Percentiles rank a stretch among this genome's conserved stretches.
Evolutionary conservation across 257 asterid genomes (phyloP).

Genomic region (Nicotiana obtusifolia): DNA sequence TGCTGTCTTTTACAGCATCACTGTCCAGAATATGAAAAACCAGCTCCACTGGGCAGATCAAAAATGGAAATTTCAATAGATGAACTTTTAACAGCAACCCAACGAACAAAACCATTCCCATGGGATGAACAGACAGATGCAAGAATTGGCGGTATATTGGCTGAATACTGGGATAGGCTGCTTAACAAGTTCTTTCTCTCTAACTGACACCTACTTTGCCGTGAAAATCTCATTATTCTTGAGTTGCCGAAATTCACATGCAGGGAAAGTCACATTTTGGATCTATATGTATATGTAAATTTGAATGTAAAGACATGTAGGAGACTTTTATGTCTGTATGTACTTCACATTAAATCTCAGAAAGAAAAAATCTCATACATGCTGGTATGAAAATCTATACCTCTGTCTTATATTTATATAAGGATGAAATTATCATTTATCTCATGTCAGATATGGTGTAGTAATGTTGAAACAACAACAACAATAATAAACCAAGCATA

Average conservation of each 20-base stretch:
- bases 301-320: background rate
- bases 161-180: conserved; percentile 30
- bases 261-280: background rate
- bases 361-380: too few species aligned
- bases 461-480: background rate
- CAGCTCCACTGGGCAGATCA: conserved; percentile 44
- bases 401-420: background rate
- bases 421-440: background rate
- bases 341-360: background rate
- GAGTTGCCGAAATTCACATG: background rate
- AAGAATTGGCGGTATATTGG: conserved; percentile 42
- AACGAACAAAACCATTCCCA: conserved; percentile 42
- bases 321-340: background rate
- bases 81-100: conserved; percentile 53
- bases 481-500: too few species aligned
- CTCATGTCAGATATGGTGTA: background rate
- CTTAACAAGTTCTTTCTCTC: conserved; percentile 22
- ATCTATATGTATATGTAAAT: conserved; percentile 3
- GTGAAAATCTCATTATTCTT: background rate
- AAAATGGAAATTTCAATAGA: conserved; percentile 45
- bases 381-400: background rate
- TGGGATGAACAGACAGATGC: conserved; percentile 57
- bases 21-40: conserved; percentile 29
- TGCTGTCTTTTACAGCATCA: conserved; percentile 30
- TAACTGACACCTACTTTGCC: conserved; percentile 2